Conservation (phyloP, 106 monocot genomes). For the Dactylorhiza incarnata region DNA sequence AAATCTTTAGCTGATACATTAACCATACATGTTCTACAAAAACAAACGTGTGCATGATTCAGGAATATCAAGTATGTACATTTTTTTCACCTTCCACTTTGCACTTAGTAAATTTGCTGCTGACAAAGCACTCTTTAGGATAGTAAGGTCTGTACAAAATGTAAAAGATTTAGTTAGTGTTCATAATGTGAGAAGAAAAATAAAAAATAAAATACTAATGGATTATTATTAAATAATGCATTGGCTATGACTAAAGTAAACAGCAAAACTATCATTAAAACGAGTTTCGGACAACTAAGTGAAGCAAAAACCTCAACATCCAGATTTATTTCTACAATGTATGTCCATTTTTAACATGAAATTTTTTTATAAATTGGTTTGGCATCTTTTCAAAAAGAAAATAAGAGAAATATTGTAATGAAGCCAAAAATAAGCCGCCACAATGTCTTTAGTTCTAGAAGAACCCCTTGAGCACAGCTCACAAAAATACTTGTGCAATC, state of each 20-base stretch:
- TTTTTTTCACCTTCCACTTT: constrained; percentile 87
- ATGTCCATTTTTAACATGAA: neutral
- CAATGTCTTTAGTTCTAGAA: too few relatives aligned
- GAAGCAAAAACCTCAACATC: neutral
- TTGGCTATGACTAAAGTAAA: neutral
- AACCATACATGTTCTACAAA: neutral
- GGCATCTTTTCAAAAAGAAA: neutral
- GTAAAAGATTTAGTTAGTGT: neutral
- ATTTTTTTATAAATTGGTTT: neutral
- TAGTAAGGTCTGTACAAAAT: constrained; percentile 47
- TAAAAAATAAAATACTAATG: neutral
- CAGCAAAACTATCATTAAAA: neutral
- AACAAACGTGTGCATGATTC: neutral
- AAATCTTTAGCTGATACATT: neutral
- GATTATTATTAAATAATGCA: neutral
- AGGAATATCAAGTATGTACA: constrained; percentile 7
- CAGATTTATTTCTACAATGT: neutral
- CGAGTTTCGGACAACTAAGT: neutral
- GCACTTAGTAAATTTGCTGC: constrained; percentile 33
- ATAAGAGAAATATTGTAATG: neutral
- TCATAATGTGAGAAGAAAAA: neutral
- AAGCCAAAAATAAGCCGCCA: neutral
- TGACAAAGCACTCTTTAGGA: constrained; percentile 57
- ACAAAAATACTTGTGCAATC: neutral
- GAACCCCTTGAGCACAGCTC: too few relatives aligned